phyloP scores from a whole-genome alignment of 441 rosid genomes.

The Adansonia gregorii region DNA sequence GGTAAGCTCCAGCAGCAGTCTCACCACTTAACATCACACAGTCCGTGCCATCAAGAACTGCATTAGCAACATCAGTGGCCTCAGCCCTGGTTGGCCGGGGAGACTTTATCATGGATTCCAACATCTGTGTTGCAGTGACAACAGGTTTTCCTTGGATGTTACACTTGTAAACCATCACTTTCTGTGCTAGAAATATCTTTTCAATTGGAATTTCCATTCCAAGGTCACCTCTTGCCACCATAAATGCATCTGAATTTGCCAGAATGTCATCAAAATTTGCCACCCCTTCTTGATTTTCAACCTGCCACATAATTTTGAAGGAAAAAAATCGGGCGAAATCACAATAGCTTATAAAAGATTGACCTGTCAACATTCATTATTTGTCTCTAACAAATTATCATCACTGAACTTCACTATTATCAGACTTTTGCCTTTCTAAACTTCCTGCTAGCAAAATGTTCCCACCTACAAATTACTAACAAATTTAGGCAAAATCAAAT shows the following conservation, averaged over 20 bases:
- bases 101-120: slow-evolving; percentile 97
- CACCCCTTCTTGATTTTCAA: slow-evolving; percentile 94
- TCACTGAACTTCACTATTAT: not conserved
- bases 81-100: slow-evolving; percentile 97
- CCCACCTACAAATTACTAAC: not conserved
- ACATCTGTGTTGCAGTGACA: slow-evolving; percentile 97
- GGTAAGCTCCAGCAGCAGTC: slow-evolving; percentile 98
- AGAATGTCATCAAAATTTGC: slow-evolving; percentile 91
- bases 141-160: slow-evolving; percentile 94
- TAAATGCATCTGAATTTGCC: slow-evolving; percentile 82
- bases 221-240: slow-evolving; percentile 96
- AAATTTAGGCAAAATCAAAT: not conserved
- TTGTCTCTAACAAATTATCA: not conserved
- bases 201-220: slow-evolving; percentile 99
- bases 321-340: slow-evolving; percentile 11
- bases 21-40: slow-evolving; percentile 99
- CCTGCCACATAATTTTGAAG: slow-evolving; percentile 44
- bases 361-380: not conserved
- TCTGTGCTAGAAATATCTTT: slow-evolving; percentile 94
- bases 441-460: slow-evolving; percentile 2
- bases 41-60: slow-evolving; percentile 92
- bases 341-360: not conserved
- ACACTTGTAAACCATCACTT: slow-evolving; percentile 94
- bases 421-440: slow-evolving; percentile 1
- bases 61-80: slow-evolving; percentile 97